Conservation (phyloP, 2,329 filamentous ascomycete genomes). For the Paraconiothyrium sp. region DNA sequence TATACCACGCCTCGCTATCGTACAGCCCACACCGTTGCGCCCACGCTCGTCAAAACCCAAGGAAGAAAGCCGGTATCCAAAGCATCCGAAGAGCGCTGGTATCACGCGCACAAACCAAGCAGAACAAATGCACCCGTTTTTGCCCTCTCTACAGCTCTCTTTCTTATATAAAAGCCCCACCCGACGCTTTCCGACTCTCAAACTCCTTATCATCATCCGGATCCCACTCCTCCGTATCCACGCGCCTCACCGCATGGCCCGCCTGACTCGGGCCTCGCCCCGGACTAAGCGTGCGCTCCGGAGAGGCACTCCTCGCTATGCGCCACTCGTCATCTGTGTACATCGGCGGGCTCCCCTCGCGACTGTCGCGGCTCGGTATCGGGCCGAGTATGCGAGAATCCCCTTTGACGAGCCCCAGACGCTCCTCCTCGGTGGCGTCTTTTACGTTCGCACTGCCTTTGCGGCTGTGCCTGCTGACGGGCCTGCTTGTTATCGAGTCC, state of each 20-base stretch:
- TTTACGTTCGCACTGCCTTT: slow-evolving; percentile 46
- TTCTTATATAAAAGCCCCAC: slow-evolving; percentile 15
- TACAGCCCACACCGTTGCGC: too few species aligned
- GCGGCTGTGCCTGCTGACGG: slow-evolving; percentile 39
- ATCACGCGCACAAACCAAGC: background rate
- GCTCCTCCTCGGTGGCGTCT: slow-evolving; percentile 80
- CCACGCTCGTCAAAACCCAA: too few species aligned
- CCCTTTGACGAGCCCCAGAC: slow-evolving; percentile 81
- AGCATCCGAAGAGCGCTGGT: slow-evolving; percentile 11
- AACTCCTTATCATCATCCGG: slow-evolving; percentile 18
- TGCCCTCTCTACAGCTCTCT: background rate
- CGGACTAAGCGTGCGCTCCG: slow-evolving; percentile 3
- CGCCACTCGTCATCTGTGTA: slow-evolving; percentile 27
- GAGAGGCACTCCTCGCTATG: slow-evolving; percentile 12
- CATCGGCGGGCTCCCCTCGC: slow-evolving; percentile 27
- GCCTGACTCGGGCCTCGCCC: slow-evolving; percentile 1
- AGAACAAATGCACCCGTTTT: too few species aligned
- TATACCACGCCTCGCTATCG: background rate
- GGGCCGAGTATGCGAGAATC: slow-evolving; percentile 58
- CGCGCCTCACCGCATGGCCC: slow-evolving; percentile 4
- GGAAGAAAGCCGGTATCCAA: slow-evolving; percentile 1
- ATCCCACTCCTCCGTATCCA: slow-evolving; percentile 18
- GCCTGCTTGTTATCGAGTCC: slow-evolving; percentile 29
- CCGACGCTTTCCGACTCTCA: slow-evolving; percentile 6
- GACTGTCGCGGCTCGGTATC: slow-evolving; percentile 34